A percentile compares a stretch with the other conserved stretches of the same genome.
phyloP scores from a whole-genome alignment of 257 asterid species.

The Jacaranda mimosifolia region DNA sequence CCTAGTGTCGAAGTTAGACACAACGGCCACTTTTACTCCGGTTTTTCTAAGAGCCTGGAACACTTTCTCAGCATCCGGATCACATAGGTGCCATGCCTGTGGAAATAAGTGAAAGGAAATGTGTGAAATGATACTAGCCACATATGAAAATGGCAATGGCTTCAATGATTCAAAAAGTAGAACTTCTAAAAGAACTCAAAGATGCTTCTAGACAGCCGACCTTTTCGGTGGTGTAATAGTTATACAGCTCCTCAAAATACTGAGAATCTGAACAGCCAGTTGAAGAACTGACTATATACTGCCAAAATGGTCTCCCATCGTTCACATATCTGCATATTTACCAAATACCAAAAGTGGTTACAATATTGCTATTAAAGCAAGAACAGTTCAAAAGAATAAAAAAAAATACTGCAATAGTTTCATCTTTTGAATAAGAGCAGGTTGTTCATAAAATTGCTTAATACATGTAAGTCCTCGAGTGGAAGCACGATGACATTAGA shows the following conservation, averaged over 20 bases:
- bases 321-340: constrained; percentile 72
- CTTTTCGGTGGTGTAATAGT: constrained; percentile 88
- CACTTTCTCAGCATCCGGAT: constrained; percentile 88
- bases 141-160: not conserved
- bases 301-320: constrained; percentile 99
- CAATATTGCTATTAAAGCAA: constrained; percentile 16
- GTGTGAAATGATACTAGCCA: not conserved
- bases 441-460: not conserved
- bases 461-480: not conserved
- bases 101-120: constrained; percentile 9
- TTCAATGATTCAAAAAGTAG: too few relatives aligned
- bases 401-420: not conserved
- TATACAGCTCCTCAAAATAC: constrained; percentile 94
- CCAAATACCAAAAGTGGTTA: constrained; percentile 1
- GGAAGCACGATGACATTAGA: too few relatives aligned
- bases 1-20: constrained; percentile 93
- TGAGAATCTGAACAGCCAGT: constrained; percentile 95
- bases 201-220: constrained; percentile 41
- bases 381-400: not conserved
- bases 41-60: constrained; percentile 80
- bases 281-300: constrained; percentile 89
- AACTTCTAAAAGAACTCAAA: not conserved
- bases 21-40: constrained; percentile 89
- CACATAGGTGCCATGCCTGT: constrained; percentile 98
- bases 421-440: not conserved